A percentile compares a stretch with the other conserved stretches of the same genome.
These are phyloP conservation scores for Cunninghamia lanceolata DNA, from an alignment of 75 land plant species.

Conservation along the genomic window DNA sequence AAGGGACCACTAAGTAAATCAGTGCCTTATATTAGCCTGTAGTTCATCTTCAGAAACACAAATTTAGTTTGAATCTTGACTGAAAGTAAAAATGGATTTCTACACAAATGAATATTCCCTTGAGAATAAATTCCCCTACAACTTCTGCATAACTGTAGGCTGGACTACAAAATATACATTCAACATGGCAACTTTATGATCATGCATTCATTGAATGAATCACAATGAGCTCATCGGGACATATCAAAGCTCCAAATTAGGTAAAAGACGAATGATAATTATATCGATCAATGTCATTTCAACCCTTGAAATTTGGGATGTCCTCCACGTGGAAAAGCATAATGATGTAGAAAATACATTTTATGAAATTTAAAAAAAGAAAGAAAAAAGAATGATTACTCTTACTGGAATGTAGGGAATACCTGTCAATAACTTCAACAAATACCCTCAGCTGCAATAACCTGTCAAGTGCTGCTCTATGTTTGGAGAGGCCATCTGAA, in stretches of 20 bases:
- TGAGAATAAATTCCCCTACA: neutral
- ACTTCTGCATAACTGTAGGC: neutral
- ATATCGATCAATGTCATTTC: neutral
- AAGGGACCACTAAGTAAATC: neutral
- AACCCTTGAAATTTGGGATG: neutral
- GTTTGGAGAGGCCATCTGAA: constrained; percentile 76
- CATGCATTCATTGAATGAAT: neutral
- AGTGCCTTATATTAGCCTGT: neutral
- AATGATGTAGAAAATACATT: neutral
- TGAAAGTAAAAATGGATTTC: neutral
- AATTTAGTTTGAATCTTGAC: neutral
- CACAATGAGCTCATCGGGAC: neutral
- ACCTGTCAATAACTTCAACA: constrained; percentile 65
- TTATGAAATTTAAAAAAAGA: neutral
- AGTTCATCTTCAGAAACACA: neutral
- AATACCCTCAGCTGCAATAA: constrained; percentile 80
- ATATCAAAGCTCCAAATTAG: neutral
- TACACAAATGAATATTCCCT: neutral
- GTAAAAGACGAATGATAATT: neutral
- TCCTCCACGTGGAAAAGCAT: constrained; percentile 5
- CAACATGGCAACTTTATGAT: neutral
- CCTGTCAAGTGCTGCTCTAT: constrained; percentile 83
- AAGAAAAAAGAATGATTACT: neutral
- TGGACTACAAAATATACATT: neutral
- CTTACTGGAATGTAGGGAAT: neutral